These are phyloP conservation scores for Coriolopsis trogii DNA, from an alignment of 1,284 basidiomycete species.

Conservation along the genomic window DNA sequence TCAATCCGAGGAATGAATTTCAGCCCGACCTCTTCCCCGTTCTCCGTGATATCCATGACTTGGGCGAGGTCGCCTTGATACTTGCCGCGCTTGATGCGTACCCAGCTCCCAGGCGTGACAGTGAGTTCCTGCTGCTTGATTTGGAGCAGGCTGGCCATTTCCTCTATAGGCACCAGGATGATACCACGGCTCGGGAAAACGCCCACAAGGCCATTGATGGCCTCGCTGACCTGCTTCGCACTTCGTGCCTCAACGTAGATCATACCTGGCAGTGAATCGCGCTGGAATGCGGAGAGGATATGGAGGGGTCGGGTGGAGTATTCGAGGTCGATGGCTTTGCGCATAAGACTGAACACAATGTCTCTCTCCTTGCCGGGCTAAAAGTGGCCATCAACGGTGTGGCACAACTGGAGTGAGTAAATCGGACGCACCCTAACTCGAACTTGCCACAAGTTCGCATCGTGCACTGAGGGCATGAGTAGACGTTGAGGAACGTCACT, in stretches of 20 bases:
- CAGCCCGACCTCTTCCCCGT: conserved; percentile 92
- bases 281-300: conserved; percentile 93
- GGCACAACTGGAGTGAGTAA: no score
- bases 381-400: background rate
- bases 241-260: conserved; percentile 95
- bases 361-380: conserved; percentile 92
- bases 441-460: conserved; percentile 96
- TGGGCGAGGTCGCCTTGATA: conserved; percentile 96
- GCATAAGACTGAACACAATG: conserved; percentile 93
- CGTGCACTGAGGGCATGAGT: conserved; percentile 95
- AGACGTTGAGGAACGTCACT: conserved; percentile 95
- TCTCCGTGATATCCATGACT: conserved; percentile 91
- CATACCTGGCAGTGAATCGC: conserved; percentile 93
- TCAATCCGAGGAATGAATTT: conserved; percentile 98
- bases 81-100: conserved; percentile 92
- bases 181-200: conserved; percentile 85
- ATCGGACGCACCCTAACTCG: conserved; percentile 80
- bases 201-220: conserved; percentile 90
- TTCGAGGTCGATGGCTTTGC: conserved; percentile 85
- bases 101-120: conserved; percentile 90
- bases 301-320: conserved; percentile 77
- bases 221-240: conserved; percentile 84
- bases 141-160: conserved; percentile 96
- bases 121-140: conserved; percentile 94
- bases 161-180: conserved; percentile 92